Evolutionary conservation across 345 rosid genomes (phyloP).

Genomic region (Rhizophora apiculata): DNA sequence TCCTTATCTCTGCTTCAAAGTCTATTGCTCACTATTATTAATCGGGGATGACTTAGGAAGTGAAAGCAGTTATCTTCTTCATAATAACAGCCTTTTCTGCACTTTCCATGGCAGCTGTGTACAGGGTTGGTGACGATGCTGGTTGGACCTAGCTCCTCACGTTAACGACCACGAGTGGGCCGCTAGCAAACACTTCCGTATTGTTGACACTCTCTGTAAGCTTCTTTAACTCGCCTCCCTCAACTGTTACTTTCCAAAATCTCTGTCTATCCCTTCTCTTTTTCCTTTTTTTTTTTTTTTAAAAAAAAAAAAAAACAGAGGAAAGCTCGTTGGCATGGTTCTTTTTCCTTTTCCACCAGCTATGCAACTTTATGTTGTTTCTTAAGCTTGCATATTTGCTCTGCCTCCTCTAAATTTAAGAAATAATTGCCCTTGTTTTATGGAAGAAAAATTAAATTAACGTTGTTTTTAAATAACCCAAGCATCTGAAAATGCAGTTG

Average conservation of each 20-base stretch:
- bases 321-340: background rate
- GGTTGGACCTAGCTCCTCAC: constrained; percentile 5
- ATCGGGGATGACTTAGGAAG: background rate
- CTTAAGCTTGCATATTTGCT: background rate
- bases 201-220: constrained; percentile 8
- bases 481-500: constrained; percentile 15
- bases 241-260: too few species aligned
- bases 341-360: background rate
- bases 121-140: constrained; percentile 1
- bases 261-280: too few species aligned
- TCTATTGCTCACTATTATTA: too few species aligned
- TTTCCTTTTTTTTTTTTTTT: too few species aligned
- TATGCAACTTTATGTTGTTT: background rate
- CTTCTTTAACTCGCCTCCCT: too few species aligned
- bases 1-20: too few species aligned
- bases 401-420: too few species aligned
- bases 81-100: background rate
- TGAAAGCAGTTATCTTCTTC: background rate
- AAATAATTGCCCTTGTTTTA: too few species aligned
- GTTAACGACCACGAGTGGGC: constrained; percentile 8
- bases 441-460: too few species aligned
- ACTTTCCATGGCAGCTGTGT: background rate
- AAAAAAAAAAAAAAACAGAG: too few species aligned
- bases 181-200: background rate
- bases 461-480: too few species aligned